Evolutionary conservation across 75 land plant genomes (phyloP).

Genomic region (Larix kaempferi): DNA sequence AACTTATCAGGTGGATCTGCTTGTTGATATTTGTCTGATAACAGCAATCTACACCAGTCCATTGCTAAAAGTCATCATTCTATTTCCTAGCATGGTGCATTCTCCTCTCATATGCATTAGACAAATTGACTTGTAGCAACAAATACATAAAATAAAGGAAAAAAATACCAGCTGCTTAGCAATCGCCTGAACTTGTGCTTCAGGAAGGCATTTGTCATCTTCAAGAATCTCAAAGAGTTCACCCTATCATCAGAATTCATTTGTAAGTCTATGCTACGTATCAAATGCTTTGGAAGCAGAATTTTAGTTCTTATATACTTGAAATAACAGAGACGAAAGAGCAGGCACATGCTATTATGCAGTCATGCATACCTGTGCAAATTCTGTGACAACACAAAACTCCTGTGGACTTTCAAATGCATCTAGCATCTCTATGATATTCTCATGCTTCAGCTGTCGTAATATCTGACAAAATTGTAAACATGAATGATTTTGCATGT

Average conservation of each 20-base stretch:
- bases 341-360: neutral
- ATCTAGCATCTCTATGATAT: constrained; percentile 97
- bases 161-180: constrained; percentile 90
- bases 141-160: constrained; percentile 4
- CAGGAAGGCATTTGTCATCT: constrained; percentile 95
- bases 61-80: neutral
- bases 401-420: constrained; percentile 96
- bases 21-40: neutral
- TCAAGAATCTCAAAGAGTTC: constrained; percentile 98
- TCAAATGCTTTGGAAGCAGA: neutral
- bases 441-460: constrained; percentile 94
- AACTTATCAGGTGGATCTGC: neutral
- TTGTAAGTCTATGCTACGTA: neutral
- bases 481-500: too few relatives aligned
- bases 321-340: neutral
- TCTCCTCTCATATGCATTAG: neutral
- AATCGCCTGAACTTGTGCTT: constrained; percentile 97
- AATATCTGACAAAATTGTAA: constrained; percentile 57
- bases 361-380: constrained; percentile 72
- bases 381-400: constrained; percentile 98
- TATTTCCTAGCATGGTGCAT: neutral
- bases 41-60: neutral
- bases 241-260: constrained; percentile 48
- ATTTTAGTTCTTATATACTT: neutral
- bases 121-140: neutral